Evolutionary conservation across 2,329 filamentous ascomycete species (phyloP).

Genomic region (Kalaharituber pfeilii): DNA sequence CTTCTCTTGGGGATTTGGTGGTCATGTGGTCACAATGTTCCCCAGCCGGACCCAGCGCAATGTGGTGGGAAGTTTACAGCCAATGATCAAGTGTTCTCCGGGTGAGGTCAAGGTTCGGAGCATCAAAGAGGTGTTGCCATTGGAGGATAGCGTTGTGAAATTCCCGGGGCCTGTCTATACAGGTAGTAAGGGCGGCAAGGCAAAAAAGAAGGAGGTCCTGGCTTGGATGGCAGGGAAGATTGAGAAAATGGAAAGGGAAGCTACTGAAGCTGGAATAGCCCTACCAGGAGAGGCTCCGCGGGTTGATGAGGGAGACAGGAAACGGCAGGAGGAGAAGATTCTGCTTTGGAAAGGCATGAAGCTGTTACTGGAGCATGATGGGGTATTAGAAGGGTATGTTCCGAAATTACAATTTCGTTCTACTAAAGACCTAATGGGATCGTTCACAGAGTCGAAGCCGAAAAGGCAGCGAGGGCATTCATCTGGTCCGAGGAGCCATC

Average conservation of each 20-base stretch:
- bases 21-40: slow-evolving; percentile 65
- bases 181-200: slow-evolving; percentile 45
- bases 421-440: no score
- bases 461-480: slow-evolving; percentile 57
- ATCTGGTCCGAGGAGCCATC: slow-evolving; percentile 43
- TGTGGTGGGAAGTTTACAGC: slow-evolving; percentile 18
- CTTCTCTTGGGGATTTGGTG: slow-evolving; percentile 76
- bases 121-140: slow-evolving; percentile 54
- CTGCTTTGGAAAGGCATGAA: slow-evolving; percentile 76
- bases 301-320: slow-evolving; percentile 16
- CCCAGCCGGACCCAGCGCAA: slow-evolving; percentile 32
- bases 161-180: slow-evolving; percentile 65
- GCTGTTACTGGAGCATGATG: slow-evolving; percentile 73
- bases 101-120: slow-evolving; percentile 67
- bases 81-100: slow-evolving; percentile 52
- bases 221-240: slow-evolving; percentile 67
- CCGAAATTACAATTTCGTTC: neutral
- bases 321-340: slow-evolving; percentile 49
- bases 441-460: slow-evolving; percentile 39
- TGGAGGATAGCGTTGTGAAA: slow-evolving; percentile 39
- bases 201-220: slow-evolving; percentile 86
- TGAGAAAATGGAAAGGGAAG: slow-evolving; percentile 47
- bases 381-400: slow-evolving; percentile 47
- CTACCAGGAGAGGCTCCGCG: slow-evolving; percentile 3
- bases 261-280: slow-evolving; percentile 13